A percentile compares a stretch with the other conserved stretches of the same genome.
phyloP scores from a whole-genome alignment of 2,329 filamentous ascomycete genomes.

The Atkinsonella hypoxylon region DNA sequence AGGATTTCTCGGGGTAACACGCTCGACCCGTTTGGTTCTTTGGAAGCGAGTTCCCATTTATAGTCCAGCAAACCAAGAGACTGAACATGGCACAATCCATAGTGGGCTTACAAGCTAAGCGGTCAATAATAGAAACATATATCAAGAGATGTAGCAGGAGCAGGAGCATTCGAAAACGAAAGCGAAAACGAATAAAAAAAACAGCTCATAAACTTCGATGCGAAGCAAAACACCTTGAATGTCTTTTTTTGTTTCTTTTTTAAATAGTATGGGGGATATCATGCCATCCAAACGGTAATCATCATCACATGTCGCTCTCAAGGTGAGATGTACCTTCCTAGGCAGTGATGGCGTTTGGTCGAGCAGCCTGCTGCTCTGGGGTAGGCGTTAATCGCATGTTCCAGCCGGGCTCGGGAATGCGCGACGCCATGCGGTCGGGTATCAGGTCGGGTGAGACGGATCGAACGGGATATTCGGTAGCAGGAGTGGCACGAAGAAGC shows the following conservation, averaged over 20 bases:
- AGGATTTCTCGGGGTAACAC: background rate
- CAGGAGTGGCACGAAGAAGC: conserved; percentile 41
- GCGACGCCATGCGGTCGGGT: conserved; percentile 50
- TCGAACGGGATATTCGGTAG: conserved; percentile 41
- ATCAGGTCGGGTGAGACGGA: conserved; percentile 47
- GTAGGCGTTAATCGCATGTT: conserved; percentile 34
- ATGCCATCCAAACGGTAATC: background rate
- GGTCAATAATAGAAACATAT: background rate
- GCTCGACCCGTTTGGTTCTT: background rate
- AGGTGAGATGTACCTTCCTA: conserved; percentile 1
- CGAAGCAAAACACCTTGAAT: background rate
- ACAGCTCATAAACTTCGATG: background rate
- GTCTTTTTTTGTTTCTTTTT: background rate
- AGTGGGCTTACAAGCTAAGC: background rate
- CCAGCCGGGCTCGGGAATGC: conserved; percentile 37
- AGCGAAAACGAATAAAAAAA: background rate
- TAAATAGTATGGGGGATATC: background rate
- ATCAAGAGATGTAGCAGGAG: background rate
- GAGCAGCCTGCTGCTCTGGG: conserved; percentile 29
- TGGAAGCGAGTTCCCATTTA: background rate
- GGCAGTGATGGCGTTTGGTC: conserved; percentile 10
- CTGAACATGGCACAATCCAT: background rate
- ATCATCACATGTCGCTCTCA: background rate
- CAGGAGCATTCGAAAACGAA: background rate
- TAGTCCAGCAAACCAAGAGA: background rate